Evolutionary conservation across 352 stramenopile species (phyloP).

Genomic region (Pythium monospermum): DNA sequence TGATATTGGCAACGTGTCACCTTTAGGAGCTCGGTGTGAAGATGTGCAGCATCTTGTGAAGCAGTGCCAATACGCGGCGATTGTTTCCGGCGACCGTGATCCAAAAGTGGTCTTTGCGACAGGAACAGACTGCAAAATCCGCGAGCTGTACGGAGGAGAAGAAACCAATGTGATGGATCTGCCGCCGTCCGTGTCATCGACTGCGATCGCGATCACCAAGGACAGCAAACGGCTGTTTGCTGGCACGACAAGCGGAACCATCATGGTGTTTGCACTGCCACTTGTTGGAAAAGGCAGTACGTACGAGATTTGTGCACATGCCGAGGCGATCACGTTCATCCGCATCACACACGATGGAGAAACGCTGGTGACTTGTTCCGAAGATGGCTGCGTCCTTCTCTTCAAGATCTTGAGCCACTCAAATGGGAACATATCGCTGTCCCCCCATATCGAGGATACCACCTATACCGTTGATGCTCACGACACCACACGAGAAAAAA

Average conservation of each 20-base stretch:
- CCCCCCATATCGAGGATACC: too few species aligned
- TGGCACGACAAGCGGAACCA: conserved; percentile 51
- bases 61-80: conserved; percentile 63
- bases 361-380: conserved; percentile 43
- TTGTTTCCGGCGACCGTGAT: conserved; percentile 49
- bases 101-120: conserved; percentile 43
- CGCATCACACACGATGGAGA: conserved; percentile 73
- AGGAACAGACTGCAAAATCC: conserved; percentile 63
- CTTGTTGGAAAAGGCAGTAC: conserved; percentile 29
- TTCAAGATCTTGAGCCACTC: conserved; percentile 38
- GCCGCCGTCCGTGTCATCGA: conserved; percentile 32
- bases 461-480: background rate
- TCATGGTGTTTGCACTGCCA: conserved; percentile 65
- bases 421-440: too few species aligned
- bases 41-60: conserved; percentile 75
- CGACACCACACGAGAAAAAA: conserved; percentile 26
- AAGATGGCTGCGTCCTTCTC: conserved; percentile 59
- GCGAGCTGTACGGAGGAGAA: conserved; percentile 55
- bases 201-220: conserved; percentile 51
- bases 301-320: conserved; percentile 50
- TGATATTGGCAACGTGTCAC: too few species aligned
- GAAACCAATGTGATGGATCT: conserved; percentile 52
- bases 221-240: conserved; percentile 62
- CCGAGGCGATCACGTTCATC: conserved; percentile 57
- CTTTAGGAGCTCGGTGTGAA: conserved; percentile 48